Conservation (phyloP, 2,329 filamentous ascomycete genomes). For the Cercospora sesami region DNA sequence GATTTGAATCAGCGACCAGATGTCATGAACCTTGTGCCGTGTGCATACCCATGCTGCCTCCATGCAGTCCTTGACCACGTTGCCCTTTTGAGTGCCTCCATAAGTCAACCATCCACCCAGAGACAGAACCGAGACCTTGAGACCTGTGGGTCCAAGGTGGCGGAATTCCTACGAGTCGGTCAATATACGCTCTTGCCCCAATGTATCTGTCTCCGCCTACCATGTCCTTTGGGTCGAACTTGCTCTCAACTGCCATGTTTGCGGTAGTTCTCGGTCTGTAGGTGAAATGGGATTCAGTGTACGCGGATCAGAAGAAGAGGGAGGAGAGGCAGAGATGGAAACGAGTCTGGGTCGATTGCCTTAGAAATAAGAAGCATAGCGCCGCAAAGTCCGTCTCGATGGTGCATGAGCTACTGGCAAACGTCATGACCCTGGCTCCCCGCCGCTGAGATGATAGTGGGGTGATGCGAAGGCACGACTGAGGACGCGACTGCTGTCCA, state of each 20-base stretch:
- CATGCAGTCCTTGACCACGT: slow-evolving; percentile 54
- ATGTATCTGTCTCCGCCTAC: slow-evolving; percentile 10
- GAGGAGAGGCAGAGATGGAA: background rate
- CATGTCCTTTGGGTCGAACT: slow-evolving; percentile 54
- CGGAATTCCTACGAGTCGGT: slow-evolving; percentile 38
- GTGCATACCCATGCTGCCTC: slow-evolving; percentile 44
- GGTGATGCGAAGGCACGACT: background rate
- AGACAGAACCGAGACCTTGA: slow-evolving; percentile 55
- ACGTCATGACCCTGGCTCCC: slow-evolving; percentile 8
- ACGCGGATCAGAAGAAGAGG: background rate
- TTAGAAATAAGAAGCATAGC: slow-evolving; percentile 14
- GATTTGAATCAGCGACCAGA: background rate
- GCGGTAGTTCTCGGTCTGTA: slow-evolving; percentile 16
- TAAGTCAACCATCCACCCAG: slow-evolving; percentile 51
- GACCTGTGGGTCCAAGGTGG: slow-evolving; percentile 49
- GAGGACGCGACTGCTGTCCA: background rate
- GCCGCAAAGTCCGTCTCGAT: slow-evolving; percentile 2
- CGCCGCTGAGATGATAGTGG: slow-evolving; percentile 1
- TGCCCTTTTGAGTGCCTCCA: slow-evolving; percentile 52
- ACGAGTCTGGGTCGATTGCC: background rate
- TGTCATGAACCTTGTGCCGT: background rate
- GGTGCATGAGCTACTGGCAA: background rate
- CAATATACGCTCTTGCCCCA: background rate
- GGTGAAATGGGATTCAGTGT: background rate
- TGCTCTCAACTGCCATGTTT: slow-evolving; percentile 45